Evolutionary conservation across 805 yeast genomes (phyloP).

Genomic region (Cyberlindnera subsufficiens): DNA sequence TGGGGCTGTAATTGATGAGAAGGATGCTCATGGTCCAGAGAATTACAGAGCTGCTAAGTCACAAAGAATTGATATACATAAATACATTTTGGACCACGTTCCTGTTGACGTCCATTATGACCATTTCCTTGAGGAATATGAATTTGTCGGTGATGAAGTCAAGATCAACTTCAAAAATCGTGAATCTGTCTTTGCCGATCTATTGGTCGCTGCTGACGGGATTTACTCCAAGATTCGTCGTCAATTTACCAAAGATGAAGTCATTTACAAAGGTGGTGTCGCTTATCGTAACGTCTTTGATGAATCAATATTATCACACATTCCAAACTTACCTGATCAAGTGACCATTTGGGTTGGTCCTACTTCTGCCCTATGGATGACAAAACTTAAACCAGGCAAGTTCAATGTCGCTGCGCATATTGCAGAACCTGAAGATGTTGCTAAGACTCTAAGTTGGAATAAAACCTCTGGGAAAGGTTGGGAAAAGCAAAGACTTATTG

Average conservation of each 20-base stretch:
- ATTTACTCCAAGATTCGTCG: conserved; percentile 14
- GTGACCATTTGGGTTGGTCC: conserved; percentile 11
- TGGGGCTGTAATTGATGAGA: too few species aligned
- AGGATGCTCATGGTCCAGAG: too few species aligned
- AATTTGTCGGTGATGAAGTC: conserved; percentile 2
- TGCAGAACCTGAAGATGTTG: conserved; percentile 8
- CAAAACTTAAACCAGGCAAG: conserved; percentile 6
- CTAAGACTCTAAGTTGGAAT: conserved; percentile 8
- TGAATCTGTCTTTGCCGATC: conserved; percentile 5
- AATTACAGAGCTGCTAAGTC: conserved; percentile 7
- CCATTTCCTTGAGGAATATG: not conserved
- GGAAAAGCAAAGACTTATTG: conserved; percentile 9
- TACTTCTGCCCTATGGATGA: conserved; percentile 9
- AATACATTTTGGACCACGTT: conserved; percentile 4
- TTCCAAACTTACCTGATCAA: conserved; percentile 8
- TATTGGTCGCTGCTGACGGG: conserved; percentile 13
- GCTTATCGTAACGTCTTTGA: conserved; percentile 14
- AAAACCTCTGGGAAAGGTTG: conserved; percentile 7
- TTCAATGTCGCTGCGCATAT: conserved; percentile 14
- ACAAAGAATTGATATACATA: conserved; percentile 8
- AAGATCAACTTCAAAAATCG: conserved; percentile 6
- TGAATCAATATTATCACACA: conserved; percentile 4
- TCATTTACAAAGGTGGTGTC: conserved; percentile 11
- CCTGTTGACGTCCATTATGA: conserved; percentile 5
- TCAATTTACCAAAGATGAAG: conserved; percentile 11